Base-by-base conservation (phyloP, 306 rosid genomes). In the Lotus japonicus region DNA sequence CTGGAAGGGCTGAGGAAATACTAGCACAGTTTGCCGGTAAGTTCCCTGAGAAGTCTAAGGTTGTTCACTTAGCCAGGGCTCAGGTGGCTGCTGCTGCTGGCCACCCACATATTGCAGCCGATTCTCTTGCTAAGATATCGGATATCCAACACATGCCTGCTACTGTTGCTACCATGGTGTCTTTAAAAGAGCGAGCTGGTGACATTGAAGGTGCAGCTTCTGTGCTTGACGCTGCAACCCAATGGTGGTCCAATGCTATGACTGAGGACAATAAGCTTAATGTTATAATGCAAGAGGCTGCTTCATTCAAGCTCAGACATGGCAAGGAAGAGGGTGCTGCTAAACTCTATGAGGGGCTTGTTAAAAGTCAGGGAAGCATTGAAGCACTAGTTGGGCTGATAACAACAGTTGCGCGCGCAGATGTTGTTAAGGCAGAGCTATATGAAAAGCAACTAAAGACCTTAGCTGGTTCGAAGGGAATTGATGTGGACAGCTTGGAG, bases 231-330 rank as follows among this genome's bases (percentile, higher is more conserved):
- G 75, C 91, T 67, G 95, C 99, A 13, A 82, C 90, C 71, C 90
- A 88, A 74, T 94, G 96, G 95, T 94, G 97, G 99, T 85, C 97
- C 45, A 78, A 85, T 81, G 84, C 95, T 76, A 90, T 94, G 97
- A 78, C 89, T 0, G 97, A 88, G 78, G 92, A 87, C 87, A 87
- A 71, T 68, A 90, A 88, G 80, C 92, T 88, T 55, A 81, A 76
- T 69, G 68, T 90, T 48, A 80, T 94, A 54, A 85, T 84, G 83
- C 95, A 85, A 81, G 99, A 94, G 76, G 92, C 96, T 75, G 97
- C 99, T 77, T 87, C 95, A 39, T 94, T 90, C 84, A 88, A 82
- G 83, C 82, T 85, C 39, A 82, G 82, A 84, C 96, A 90, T 87
- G 96, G 97, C 17, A 83, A 45, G 8, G 96, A 86, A 79, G 91